Conservation (phyloP, 202 grass and related monocot genomes). For the Dendrocalamus latiflorus region DNA sequence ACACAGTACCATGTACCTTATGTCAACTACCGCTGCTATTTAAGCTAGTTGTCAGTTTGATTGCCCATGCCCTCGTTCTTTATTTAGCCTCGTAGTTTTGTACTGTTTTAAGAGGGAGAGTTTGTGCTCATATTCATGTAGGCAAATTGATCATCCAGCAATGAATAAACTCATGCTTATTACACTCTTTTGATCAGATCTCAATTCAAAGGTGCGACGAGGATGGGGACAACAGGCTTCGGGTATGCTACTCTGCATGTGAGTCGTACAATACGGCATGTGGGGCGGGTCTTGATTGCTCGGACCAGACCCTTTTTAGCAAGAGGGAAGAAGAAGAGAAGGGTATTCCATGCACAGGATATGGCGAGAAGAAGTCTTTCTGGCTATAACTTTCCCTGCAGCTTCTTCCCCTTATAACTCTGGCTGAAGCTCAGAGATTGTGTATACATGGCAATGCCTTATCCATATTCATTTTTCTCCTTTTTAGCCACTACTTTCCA, state of each 20-base stretch:
- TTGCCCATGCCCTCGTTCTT: background rate
- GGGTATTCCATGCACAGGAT: conserved; percentile 82
- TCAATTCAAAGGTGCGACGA: conserved; percentile 93
- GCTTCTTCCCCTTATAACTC: conserved; percentile 24
- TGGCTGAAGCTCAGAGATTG: conserved; percentile 30
- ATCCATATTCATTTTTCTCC: conserved; percentile 27
- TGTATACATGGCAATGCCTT: conserved; percentile 47
- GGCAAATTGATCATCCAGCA: background rate
- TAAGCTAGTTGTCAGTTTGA: background rate
- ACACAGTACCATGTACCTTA: background rate
- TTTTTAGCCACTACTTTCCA: conserved; percentile 44
- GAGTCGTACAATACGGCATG: conserved; percentile 84
- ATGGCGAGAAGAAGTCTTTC: conserved; percentile 80
- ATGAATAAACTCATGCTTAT: background rate
- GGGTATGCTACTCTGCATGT: conserved; percentile 94
- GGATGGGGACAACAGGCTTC: conserved; percentile 91
- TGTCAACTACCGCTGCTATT: background rate
- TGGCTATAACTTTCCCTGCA: conserved; percentile 56
- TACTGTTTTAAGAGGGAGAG: background rate
- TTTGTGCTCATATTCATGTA: background rate
- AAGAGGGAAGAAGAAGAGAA: conserved; percentile 85
- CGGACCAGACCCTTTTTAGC: conserved; percentile 97
- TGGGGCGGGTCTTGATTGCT: conserved; percentile 85
- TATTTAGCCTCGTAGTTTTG: background rate
- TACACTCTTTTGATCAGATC: conserved; percentile 46